Percentiles rank a stretch among this genome's conserved stretches.
These are phyloP conservation scores for Acer campestre DNA, from an alignment of 345 rosid species.

Conservation along the genomic window DNA sequence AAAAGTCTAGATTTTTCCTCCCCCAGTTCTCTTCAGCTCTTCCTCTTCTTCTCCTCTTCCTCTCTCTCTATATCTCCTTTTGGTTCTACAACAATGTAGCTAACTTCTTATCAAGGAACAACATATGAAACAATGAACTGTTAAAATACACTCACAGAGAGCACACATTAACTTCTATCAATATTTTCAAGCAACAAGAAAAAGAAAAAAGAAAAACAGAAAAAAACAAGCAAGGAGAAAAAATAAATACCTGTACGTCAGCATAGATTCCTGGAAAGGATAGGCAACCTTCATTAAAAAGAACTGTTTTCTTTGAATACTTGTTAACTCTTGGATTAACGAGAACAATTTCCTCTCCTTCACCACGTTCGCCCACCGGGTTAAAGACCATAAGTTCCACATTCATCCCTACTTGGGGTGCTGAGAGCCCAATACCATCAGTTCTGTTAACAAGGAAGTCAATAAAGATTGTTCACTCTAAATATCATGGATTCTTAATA, in stretches of 20 bases:
- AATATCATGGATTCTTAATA: slow-evolving; percentile 16
- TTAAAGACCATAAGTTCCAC: slow-evolving; percentile 95
- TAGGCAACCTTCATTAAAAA: slow-evolving; percentile 81
- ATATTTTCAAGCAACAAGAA: not conserved
- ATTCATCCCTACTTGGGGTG: slow-evolving; percentile 94
- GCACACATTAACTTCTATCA: not conserved
- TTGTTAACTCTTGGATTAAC: slow-evolving; percentile 78
- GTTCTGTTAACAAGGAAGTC: slow-evolving; percentile 67
- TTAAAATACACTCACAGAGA: not conserved
- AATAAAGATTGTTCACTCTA: slow-evolving; percentile 31
- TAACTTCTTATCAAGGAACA: not conserved
- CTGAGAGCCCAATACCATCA: slow-evolving; percentile 95
- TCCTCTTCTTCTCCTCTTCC: not conserved
- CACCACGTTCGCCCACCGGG: slow-evolving; percentile 69
- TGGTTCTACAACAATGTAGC: not conserved
- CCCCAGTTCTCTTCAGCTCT: not conserved
- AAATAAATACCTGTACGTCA: slow-evolving; percentile 64
- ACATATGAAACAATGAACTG: not conserved
- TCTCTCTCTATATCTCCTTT: not conserved
- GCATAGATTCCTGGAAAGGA: slow-evolving; percentile 93
- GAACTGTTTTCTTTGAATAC: slow-evolving; percentile 65
- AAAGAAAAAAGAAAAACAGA: not conserved
- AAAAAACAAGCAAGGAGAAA: not conserved
- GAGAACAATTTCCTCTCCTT: slow-evolving; percentile 89
- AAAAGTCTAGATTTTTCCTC: not conserved